A percentile compares a stretch with the other conserved stretches of the same genome.
Evolutionary conservation across 2,329 filamentous ascomycete species (phyloP).

Genomic region (Alternaria sp.): DNA sequence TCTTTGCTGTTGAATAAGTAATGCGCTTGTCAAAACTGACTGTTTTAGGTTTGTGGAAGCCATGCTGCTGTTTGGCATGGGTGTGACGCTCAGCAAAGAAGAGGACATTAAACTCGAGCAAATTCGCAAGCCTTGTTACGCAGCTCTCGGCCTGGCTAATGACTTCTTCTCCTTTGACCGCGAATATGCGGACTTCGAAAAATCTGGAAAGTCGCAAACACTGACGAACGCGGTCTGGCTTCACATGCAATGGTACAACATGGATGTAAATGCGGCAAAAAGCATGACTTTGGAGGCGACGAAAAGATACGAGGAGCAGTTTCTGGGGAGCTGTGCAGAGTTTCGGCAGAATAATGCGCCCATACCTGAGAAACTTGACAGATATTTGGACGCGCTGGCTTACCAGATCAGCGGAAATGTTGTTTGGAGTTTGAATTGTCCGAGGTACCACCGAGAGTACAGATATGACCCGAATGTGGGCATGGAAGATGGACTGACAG

Average conservation of each 20-base stretch:
- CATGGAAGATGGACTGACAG: not conserved
- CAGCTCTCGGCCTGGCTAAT: not conserved
- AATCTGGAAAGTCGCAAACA: not conserved
- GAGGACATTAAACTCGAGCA: conserved; percentile 3
- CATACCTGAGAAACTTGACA: not conserved
- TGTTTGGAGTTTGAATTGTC: conserved; percentile 8
- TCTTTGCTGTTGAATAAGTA: not conserved
- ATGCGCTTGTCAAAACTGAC: too few relatives aligned
- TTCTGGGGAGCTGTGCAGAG: not conserved
- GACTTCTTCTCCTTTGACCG: conserved; percentile 11
- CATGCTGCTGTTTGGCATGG: conserved; percentile 7
- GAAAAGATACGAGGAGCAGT: not conserved
- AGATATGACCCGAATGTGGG: conserved; percentile 13
- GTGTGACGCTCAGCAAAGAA: conserved; percentile 2
- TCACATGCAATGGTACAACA: conserved; percentile 6
- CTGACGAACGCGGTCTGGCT: conserved; percentile 5
- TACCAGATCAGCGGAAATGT: not conserved
- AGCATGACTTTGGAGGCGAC: not conserved
- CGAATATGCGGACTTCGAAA: not conserved
- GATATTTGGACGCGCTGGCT: not conserved
- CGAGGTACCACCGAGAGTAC: conserved; percentile 24
- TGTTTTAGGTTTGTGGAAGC: not conserved
- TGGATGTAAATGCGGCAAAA: not conserved
- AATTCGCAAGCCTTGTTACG: not conserved
- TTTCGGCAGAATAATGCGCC: not conserved